These are phyloP conservation scores for Talaromyces pinophilus DNA, from an alignment of 2,329 filamentous ascomycete genomes.

Conservation along the genomic window DNA sequence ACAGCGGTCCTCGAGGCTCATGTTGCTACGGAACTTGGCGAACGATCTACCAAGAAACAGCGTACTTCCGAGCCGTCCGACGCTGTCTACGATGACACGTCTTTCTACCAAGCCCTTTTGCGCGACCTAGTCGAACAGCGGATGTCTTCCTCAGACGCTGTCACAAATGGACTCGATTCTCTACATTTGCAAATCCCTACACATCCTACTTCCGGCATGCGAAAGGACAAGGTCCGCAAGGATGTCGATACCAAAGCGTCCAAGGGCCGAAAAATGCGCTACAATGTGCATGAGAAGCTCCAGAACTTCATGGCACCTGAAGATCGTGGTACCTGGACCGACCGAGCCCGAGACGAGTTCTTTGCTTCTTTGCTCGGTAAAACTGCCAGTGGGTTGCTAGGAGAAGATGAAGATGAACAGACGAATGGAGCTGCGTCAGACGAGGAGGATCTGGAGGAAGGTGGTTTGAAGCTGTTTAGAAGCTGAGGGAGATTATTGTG, in stretches of 20 bases:
- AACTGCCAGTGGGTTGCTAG: slow-evolving; percentile 63
- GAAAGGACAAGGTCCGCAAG: slow-evolving; percentile 69
- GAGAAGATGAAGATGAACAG: slow-evolving; percentile 56
- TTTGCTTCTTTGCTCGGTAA: slow-evolving; percentile 72
- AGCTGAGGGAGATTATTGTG: slow-evolving; percentile 8
- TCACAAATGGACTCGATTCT: slow-evolving; percentile 50
- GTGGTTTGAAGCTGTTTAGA: slow-evolving; percentile 39
- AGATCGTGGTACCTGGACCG: slow-evolving; percentile 77
- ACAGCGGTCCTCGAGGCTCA: slow-evolving; percentile 49
- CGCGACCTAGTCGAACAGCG: slow-evolving; percentile 92
- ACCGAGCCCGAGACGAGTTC: slow-evolving; percentile 72
- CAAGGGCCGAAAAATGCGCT: slow-evolving; percentile 91
- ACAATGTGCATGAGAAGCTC: slow-evolving; percentile 93
- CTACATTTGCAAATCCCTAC: slow-evolving; percentile 39
- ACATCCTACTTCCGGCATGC: slow-evolving; percentile 47
- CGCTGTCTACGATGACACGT: slow-evolving; percentile 82
- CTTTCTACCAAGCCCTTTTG: slow-evolving; percentile 90
- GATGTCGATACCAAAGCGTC: slow-evolving; percentile 90
- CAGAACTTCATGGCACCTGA: slow-evolving; percentile 98
- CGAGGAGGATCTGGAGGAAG: slow-evolving; percentile 33
- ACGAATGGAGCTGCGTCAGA: slow-evolving; percentile 42
- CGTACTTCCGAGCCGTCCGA: slow-evolving; percentile 28
- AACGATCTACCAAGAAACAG: slow-evolving; percentile 37
- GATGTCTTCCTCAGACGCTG: slow-evolving; percentile 60
- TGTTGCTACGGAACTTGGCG: slow-evolving; percentile 43